Percentiles rank a stretch among this genome's conserved stretches.
Evolutionary conservation across 2,329 filamentous ascomycete genomes (phyloP).

Genomic region (Phialocephala subalpina): DNA sequence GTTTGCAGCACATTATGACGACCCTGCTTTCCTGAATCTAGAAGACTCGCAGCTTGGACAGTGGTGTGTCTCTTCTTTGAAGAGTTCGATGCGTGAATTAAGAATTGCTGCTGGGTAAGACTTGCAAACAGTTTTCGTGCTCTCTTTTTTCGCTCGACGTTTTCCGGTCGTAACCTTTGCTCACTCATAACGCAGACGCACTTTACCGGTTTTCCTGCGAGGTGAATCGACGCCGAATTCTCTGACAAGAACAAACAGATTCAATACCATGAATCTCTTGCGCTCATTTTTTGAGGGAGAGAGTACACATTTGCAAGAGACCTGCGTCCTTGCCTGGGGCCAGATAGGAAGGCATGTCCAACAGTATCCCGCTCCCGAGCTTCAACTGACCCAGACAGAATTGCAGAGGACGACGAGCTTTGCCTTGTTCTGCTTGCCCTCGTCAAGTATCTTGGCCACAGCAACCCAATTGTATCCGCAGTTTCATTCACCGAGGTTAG

Average conservation of each 20-base stretch:
- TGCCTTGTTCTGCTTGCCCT: constrained; percentile 86
- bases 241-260: constrained; percentile 64
- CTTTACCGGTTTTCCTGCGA: constrained; percentile 71
- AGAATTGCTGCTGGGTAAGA: constrained; percentile 77
- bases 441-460: constrained; percentile 85
- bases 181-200: constrained; percentile 55
- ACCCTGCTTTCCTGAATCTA: constrained; percentile 69
- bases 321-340: constrained; percentile 86
- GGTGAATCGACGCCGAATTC: constrained; percentile 47
- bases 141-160: no score
- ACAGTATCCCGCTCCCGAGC: not conserved
- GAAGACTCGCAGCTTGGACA: constrained; percentile 74
- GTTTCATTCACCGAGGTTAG: constrained; percentile 83
- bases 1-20: constrained; percentile 71
- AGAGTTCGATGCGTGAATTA: constrained; percentile 85
- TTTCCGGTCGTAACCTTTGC: constrained; percentile 11
- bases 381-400: constrained; percentile 49
- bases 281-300: constrained; percentile 76
- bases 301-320: constrained; percentile 76
- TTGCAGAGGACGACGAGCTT: constrained; percentile 81
- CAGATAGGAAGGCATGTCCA: constrained; percentile 74
- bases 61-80: constrained; percentile 82
- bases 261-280: constrained; percentile 74
- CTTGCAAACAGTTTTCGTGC: constrained; percentile 20
- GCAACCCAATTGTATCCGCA: constrained; percentile 79